Evolutionary conservation across 257 asterid species (phyloP).

Genomic region (Solanum pinnatisectum): DNA sequence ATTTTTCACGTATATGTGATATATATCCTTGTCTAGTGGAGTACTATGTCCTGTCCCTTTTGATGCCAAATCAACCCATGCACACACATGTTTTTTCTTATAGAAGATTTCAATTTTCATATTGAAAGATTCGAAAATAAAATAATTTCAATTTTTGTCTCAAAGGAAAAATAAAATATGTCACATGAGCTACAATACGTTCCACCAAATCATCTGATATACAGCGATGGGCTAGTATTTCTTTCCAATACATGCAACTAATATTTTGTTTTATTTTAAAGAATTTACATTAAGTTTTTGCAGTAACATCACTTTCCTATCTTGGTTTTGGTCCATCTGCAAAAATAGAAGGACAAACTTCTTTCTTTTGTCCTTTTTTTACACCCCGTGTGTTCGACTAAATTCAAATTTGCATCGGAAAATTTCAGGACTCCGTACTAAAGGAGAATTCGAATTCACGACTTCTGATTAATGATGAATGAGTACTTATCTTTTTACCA

Average conservation of each 20-base stretch:
- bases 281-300: not conserved
- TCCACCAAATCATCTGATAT: not conserved
- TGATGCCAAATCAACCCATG: not conserved
- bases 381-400: rapidly evolving
- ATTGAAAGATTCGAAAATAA: not conserved
- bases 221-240: not conserved
- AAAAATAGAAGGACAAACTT: not conserved
- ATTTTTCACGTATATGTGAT: not conserved
- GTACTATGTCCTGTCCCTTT: not conserved
- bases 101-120: not conserved
- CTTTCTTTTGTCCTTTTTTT: not conserved
- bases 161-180: not conserved
- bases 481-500: too few relatives aligned
- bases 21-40: not conserved
- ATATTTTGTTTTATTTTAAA: not conserved
- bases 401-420: too few relatives aligned
- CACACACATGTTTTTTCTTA: not conserved
- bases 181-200: not conserved
- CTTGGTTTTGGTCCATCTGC: not conserved
- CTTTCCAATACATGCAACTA: not conserved
- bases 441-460: too few relatives aligned
- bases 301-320: not conserved
- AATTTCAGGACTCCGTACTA: rapidly evolving
- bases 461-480: too few relatives aligned
- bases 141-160: not conserved